Base-by-base conservation (phyloP, 345 rosid genomes). In the Aquilaria yunnanensis region DNA sequence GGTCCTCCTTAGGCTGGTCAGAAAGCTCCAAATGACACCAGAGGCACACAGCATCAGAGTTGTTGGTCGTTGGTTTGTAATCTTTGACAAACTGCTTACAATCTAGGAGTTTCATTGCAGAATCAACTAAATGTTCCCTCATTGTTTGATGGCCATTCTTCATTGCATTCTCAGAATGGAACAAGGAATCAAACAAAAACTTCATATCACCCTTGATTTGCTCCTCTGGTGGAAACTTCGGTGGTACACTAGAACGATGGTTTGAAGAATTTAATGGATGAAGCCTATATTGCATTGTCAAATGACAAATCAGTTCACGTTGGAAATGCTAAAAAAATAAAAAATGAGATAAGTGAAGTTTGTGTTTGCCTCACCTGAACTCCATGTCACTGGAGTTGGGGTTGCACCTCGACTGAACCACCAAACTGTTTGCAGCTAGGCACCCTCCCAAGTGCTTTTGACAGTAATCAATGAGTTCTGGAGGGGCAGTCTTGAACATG, bases 1-100 rank as follows among this genome's bases (percentile, higher is more conserved):
- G 82, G 34, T 75, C 84, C 2, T 80, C 86, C 60, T 73, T 81
- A 16, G 69, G 31, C 59, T 75, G 77, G 33, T 84, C 83, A 2
- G 82, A 75, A 58, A 79, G 74, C 73, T 84, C 89, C 2, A 77
- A 70, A 57, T 73, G 66, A 59, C 96, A 86, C 76, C 74, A 71
- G 16, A 83, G 64, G 14, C 52, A 65, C 52, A 83, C 73, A 30
- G 75, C 74, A 47, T 29, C 47, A 14, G 81, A 72, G 59, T 72
- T 68, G 14, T 30, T 55, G 13, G 13, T 58, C 11, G 37, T 64
- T 10, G 60, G 65, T 53, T 53, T 55, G 68, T 78, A 82, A 57
- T 81, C 89, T 72, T 83, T 86, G 60, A 83, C 66, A 65, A 89
- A 89, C 47, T 86, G 86, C 66, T 89, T 86, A 74, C 96, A 84